Conservation (phyloP, 2,329 filamentous ascomycete species). For the Talaromyces islandicus region DNA sequence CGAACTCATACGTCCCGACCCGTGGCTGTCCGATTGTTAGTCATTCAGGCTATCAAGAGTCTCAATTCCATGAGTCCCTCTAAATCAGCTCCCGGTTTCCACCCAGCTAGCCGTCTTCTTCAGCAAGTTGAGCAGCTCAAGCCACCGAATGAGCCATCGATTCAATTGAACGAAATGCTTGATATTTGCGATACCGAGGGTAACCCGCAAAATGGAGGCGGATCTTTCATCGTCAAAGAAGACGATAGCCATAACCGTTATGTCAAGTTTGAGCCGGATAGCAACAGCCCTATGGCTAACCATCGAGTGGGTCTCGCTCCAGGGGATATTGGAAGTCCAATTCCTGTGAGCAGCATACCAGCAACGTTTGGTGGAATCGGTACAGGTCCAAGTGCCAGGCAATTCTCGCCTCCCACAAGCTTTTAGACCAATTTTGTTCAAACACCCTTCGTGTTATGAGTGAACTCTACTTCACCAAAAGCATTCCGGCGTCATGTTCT, state of each 20-base stretch:
- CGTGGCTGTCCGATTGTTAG: slow-evolving; percentile 63
- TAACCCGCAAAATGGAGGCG: slow-evolving; percentile 77
- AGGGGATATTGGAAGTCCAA: slow-evolving; percentile 65
- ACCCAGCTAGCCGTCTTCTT: slow-evolving; percentile 60
- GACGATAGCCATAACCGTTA: slow-evolving; percentile 37
- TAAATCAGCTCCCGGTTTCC: slow-evolving; percentile 55
- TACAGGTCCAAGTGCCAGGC: slow-evolving; percentile 28
- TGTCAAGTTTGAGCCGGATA: slow-evolving; percentile 50
- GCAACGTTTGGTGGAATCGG: slow-evolving; percentile 30
- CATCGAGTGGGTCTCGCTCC: slow-evolving; percentile 44
- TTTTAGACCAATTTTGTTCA: slow-evolving; percentile 7
- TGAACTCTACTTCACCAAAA: slow-evolving; percentile 4
- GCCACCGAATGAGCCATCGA: slow-evolving; percentile 50
- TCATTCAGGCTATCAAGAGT: slow-evolving; percentile 72
- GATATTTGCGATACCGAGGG: slow-evolving; percentile 89
- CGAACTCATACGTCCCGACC: slow-evolving; percentile 57
- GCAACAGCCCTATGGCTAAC: slow-evolving; percentile 37
- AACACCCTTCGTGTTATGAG: not conserved
- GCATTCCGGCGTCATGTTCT: slow-evolving; percentile 5
- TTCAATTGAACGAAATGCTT: slow-evolving; percentile 63
- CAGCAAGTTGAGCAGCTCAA: slow-evolving; percentile 62
- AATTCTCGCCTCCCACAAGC: slow-evolving; percentile 31
- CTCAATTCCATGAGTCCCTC: slow-evolving; percentile 39
- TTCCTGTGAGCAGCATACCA: slow-evolving; percentile 41
- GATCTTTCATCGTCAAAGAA: slow-evolving; percentile 68